A percentile compares a stretch with the other conserved stretches of the same genome.
These are phyloP conservation scores for Zelopaecilomyces penicillatus DNA, from an alignment of 2,329 filamentous ascomycete species.

Conservation along the genomic window DNA sequence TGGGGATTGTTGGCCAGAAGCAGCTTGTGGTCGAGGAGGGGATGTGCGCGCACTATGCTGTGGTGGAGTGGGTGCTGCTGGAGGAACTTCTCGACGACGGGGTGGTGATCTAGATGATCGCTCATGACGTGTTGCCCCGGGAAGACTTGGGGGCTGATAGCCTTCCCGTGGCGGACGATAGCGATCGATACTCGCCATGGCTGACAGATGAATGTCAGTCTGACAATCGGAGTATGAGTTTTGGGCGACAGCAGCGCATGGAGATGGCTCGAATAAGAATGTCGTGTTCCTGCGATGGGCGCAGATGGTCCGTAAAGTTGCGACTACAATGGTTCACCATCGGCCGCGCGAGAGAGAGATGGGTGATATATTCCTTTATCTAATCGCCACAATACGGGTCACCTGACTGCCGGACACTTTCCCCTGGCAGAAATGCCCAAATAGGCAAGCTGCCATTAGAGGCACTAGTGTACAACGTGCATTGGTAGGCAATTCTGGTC, in stretches of 20 bases:
- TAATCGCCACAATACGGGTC: conserved; percentile 13
- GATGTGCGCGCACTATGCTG: conserved; percentile 46
- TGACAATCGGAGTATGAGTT: conserved; percentile 13
- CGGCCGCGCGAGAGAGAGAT: background rate
- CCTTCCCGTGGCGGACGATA: conserved; percentile 49
- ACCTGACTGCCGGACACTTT: conserved; percentile 8
- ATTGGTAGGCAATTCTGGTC: background rate
- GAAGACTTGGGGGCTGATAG: conserved; percentile 46
- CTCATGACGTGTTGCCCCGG: conserved; percentile 29
- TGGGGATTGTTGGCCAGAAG: conserved; percentile 35
- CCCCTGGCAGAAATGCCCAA: background rate
- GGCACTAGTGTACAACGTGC: background rate
- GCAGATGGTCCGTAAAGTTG: no score
- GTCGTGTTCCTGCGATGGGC: no score
- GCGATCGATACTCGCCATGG: conserved; percentile 53
- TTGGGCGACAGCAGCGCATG: conserved; percentile 12
- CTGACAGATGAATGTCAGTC: conserved; percentile 16
- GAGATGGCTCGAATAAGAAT: conserved; percentile 5
- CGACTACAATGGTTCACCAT: no score
- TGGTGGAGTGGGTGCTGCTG: conserved; percentile 53
- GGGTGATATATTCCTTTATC: conserved; percentile 11
- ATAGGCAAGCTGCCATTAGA: background rate
- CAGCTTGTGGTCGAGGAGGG: conserved; percentile 41
- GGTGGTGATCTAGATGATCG: conserved; percentile 44
- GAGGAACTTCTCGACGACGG: conserved; percentile 47